These are phyloP conservation scores for Psophocarpus tetragonolobus DNA, from an alignment of 306 rosid species.

Conservation along the genomic window DNA sequence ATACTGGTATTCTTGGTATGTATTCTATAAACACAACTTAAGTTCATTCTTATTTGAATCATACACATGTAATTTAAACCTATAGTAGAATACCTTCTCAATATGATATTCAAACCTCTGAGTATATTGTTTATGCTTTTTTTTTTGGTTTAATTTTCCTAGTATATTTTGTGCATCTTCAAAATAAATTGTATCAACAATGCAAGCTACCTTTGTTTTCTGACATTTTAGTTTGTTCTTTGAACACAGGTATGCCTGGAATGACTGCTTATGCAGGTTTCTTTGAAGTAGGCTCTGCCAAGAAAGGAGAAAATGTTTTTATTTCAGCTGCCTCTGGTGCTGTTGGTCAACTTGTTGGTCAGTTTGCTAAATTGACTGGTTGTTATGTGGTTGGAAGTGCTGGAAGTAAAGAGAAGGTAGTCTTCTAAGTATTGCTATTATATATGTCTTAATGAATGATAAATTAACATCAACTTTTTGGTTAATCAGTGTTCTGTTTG, in stretches of 20 bases:
- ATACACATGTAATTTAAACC: no score
- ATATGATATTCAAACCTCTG: background rate
- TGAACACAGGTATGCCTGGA: slow-evolving; percentile 49
- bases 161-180: background rate
- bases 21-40: background rate
- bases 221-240: background rate
- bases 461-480: background rate
- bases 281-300: slow-evolving; percentile 40
- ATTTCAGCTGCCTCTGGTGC: slow-evolving; percentile 47
- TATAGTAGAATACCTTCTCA: no score
- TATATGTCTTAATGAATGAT: background rate
- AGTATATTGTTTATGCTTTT: background rate
- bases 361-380: slow-evolving; percentile 35
- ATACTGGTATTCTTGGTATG: slow-evolving; percentile 42
- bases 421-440: background rate
- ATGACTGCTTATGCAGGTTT: slow-evolving; percentile 45
- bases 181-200: background rate
- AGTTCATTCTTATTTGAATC: background rate
- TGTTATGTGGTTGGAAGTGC: slow-evolving; percentile 55
- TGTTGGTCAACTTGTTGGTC: slow-evolving; percentile 45
- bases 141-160: background rate
- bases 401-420: slow-evolving; percentile 50
- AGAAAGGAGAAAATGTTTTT: slow-evolving; percentile 47
- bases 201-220: background rate
- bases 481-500: background rate